phyloP scores from a whole-genome alignment of 768 basidiomycete genomes.

The Rhodotorula babjevae region DNA sequence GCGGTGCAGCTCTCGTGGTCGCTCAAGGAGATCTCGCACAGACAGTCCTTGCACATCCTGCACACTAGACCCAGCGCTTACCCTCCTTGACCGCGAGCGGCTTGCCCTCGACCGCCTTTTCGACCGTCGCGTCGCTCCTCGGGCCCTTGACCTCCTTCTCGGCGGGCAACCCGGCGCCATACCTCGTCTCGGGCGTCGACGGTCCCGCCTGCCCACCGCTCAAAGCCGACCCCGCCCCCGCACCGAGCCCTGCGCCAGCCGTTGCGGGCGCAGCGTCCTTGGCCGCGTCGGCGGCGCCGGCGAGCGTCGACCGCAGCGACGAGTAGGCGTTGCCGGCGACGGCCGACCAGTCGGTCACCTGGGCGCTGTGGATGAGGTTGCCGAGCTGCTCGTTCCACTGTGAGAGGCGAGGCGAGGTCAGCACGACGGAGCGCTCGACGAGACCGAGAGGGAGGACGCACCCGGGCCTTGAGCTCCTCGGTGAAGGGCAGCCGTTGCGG shows the following conservation, averaged over 20 bases:
- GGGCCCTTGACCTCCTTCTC: too few relatives aligned
- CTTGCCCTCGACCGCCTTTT: background rate
- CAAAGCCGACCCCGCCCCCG: background rate
- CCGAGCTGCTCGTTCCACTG: conserved; percentile 34
- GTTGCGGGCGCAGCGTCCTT: background rate
- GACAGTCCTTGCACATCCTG: background rate
- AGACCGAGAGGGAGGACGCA: background rate
- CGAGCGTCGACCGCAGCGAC: conserved; percentile 1
- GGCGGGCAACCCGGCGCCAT: background rate
- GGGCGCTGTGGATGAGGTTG: conserved; percentile 1
- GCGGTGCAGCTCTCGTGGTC: too few relatives aligned
- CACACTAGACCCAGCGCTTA: background rate
- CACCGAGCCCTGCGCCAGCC: background rate
- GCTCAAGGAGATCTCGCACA: too few relatives aligned
- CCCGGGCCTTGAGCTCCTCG: conserved; percentile 29
- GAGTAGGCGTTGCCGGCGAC: background rate
- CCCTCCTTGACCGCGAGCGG: background rate
- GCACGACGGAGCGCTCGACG: too few relatives aligned
- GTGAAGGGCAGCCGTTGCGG: conserved; percentile 22
- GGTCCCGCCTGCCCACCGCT: too few relatives aligned
- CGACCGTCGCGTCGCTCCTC: background rate
- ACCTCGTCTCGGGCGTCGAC: too few relatives aligned
- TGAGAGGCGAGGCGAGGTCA: too few relatives aligned
- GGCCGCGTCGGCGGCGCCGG: too few relatives aligned
- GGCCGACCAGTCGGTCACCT: conserved; percentile 9